Evolutionary conservation across 2,329 filamentous ascomycete species (phyloP).

Genomic region (Colletotrichum siamense): DNA sequence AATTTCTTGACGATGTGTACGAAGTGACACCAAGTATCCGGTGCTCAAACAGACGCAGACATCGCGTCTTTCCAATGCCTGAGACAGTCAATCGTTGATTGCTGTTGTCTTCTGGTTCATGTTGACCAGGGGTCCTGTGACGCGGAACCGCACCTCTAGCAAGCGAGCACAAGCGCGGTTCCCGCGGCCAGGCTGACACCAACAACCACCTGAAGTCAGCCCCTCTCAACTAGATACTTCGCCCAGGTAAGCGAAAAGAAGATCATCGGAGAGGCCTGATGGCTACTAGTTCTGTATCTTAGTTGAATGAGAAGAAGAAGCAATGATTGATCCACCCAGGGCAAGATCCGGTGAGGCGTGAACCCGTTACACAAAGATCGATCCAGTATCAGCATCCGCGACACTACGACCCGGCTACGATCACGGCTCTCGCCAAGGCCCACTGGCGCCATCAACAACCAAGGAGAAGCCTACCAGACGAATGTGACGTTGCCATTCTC

Average conservation of each 20-base stretch:
- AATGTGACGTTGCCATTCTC: background rate
- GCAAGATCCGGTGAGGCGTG: background rate
- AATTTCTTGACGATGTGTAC: background rate
- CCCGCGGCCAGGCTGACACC: background rate
- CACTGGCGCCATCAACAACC: background rate
- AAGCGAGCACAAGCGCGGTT: background rate
- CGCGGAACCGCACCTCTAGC: background rate
- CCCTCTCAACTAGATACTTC: background rate
- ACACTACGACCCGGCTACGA: background rate
- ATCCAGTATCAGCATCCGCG: background rate
- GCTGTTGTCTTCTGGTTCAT: background rate
- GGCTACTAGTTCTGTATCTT: background rate
- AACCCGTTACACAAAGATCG: background rate
- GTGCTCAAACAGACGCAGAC: background rate
- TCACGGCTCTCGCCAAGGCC: background rate
- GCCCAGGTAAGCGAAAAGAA: background rate
- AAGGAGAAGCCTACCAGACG: background rate
- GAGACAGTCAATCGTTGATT: background rate
- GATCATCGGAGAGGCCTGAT: background rate
- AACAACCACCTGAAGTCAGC: background rate
- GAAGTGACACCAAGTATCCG: background rate
- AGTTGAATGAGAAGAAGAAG: background rate
- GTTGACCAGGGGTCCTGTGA: background rate
- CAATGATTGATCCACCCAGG: background rate
- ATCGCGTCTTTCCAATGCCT: background rate